Evolutionary conservation across 2,329 filamentous ascomycete species (phyloP).

Genomic region (Coniochaeta sp.): DNA sequence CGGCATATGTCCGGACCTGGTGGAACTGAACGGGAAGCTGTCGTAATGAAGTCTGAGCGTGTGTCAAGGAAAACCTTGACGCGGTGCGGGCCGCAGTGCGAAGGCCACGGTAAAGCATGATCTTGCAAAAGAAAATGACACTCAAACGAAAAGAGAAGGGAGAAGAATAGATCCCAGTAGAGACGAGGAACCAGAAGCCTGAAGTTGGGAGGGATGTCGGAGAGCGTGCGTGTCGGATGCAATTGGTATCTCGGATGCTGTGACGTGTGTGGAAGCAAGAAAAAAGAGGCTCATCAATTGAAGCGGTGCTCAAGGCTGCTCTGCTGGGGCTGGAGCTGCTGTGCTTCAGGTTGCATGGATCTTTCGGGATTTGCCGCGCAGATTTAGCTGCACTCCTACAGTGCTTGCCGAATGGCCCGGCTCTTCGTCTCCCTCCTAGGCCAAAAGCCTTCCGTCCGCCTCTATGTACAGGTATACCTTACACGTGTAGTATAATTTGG

Average conservation of each 20-base stretch:
- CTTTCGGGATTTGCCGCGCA: neutral
- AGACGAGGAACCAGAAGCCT: neutral
- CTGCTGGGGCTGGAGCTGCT: neutral
- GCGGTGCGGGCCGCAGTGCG: constrained; percentile 15
- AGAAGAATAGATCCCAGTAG: neutral
- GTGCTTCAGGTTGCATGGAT: neutral
- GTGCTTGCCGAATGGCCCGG: neutral
- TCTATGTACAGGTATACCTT: too few relatives aligned
- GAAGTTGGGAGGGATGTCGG: neutral
- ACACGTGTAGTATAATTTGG: too few relatives aligned
- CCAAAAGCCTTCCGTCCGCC: neutral
- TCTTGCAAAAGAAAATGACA: neutral
- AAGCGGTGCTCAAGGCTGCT: neutral
- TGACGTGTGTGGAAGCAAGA: neutral
- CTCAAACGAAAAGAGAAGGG: neutral
- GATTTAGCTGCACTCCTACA: neutral
- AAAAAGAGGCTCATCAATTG: neutral
- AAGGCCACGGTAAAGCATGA: constrained; percentile 8
- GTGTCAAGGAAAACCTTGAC: constrained; percentile 3
- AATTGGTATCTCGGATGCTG: neutral
- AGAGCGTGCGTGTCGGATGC: neutral
- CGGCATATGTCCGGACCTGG: constrained; percentile 61
- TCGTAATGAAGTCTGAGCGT: neutral
- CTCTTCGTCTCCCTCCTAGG: neutral
- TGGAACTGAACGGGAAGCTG: constrained; percentile 43